Percentiles rank a stretch among this genome's conserved stretches.
Conservation (phyloP, 805 yeast genomes). For the Kuraishia hungarica region DNA sequence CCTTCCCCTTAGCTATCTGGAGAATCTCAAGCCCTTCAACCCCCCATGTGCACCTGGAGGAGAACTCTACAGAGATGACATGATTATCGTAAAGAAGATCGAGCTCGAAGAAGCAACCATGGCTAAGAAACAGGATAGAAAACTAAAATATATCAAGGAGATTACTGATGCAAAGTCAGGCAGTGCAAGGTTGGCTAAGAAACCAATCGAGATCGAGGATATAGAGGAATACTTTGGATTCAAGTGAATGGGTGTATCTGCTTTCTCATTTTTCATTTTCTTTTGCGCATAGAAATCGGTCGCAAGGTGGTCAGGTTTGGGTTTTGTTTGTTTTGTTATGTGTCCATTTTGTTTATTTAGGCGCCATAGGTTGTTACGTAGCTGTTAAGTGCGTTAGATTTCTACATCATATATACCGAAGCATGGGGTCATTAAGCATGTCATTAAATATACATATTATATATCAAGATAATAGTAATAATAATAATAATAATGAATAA, state of each 20-base stretch:
- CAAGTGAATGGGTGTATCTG: slow-evolving; percentile 8
- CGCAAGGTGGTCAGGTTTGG: neutral
- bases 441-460: neutral
- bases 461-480: neutral
- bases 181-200: slow-evolving; percentile 1
- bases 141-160: slow-evolving; percentile 9
- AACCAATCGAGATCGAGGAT: slow-evolving; percentile 17
- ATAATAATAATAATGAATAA: too few relatives aligned
- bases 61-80: slow-evolving; percentile 22
- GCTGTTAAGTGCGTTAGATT: neutral
- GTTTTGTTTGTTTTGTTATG: neutral
- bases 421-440: neutral
- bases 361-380: neutral
- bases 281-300: neutral
- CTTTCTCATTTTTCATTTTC: neutral
- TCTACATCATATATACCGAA: neutral
- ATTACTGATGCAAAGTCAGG: slow-evolving; percentile 13
- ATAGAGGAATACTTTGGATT: slow-evolving; percentile 24
- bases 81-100: slow-evolving; percentile 20
- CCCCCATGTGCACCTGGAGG: slow-evolving; percentile 18
- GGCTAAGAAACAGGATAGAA: slow-evolving; percentile 8
- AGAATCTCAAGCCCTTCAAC: slow-evolving; percentile 14
- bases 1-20: slow-evolving; percentile 19
- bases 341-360: neutral
- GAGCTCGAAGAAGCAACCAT: slow-evolving; percentile 19